Conservation (phyloP, 805 yeast species). For the Kodamaea nitidulidarum region DNA sequence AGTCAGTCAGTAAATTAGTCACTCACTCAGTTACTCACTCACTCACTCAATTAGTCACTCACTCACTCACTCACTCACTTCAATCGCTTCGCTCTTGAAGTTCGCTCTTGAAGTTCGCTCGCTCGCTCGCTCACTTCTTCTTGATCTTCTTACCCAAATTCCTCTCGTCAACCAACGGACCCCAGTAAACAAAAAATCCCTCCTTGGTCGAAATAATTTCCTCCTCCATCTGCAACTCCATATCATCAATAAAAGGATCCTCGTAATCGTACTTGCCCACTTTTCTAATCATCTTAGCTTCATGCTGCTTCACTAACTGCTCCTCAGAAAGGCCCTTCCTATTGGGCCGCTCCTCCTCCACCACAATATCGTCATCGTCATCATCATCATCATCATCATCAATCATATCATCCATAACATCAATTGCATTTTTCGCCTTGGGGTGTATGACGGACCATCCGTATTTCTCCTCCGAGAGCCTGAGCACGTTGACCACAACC, state of each 20-base stretch:
- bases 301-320: conserved; percentile 43
- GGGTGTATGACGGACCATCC: conserved; percentile 76
- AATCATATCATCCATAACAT: conserved; percentile 44
- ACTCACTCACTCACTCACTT: no score
- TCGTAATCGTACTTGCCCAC: conserved; percentile 88
- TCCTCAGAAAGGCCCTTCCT: conserved; percentile 34
- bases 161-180: conserved; percentile 69
- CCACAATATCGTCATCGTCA: conserved; percentile 31
- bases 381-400: conserved; percentile 50
- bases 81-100: no score
- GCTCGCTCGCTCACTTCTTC: conserved; percentile 4
- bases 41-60: no score
- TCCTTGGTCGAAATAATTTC: conserved; percentile 89
- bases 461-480: conserved; percentile 76
- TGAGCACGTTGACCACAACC: conserved; percentile 66
- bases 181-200: conserved; percentile 94
- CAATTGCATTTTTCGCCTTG: conserved; percentile 54
- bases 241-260: conserved; percentile 96
- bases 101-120: no score
- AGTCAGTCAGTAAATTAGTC: no score
- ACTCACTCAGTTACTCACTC: no score
- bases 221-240: conserved; percentile 89
- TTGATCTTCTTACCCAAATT: conserved; percentile 9
- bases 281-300: conserved; percentile 55
- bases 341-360: conserved; percentile 15